Evolutionary conservation across 768 basidiomycete genomes (phyloP), one percentile per base, ranked within the genome.

Genomic region (Trametes punicea): DNA sequence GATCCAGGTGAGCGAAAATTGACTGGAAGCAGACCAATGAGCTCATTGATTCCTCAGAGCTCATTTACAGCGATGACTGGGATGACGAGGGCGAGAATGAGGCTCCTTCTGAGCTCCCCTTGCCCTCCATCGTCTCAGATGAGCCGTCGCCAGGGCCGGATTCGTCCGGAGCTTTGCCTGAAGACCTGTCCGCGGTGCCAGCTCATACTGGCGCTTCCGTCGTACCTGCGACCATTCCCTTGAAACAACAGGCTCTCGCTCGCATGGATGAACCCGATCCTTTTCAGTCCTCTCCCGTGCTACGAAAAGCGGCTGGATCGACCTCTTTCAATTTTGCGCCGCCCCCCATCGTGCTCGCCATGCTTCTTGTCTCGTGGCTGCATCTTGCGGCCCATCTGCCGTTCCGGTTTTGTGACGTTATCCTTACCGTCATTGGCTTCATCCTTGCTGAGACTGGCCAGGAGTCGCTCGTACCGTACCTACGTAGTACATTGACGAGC

Each of bases 341-440:
- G 11, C 55, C 55, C n/a, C 1, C 41, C 1, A 40, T 56, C 11
- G 23, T 50, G 8, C 33, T 56, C n/a, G 40, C 41, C 0, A 49
- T 41, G 40, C 25, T 56, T 0, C 39, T 56, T 0, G 30, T 21
- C 6, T 13, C 55, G 0, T 56, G 46, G 46, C 48, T 56, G 0
- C 55, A 56, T 16, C 41, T 56, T 21, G 26, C 31, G 0, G 55
- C 39, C 5, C 55, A 56, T 21, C 47, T 56, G 8, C 48, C 55
- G 1, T 49, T 42, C 18, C 21, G 48, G 0, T 50, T 49, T 10
- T 49, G 46, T 10, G 21, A 56, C 15, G 41, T 38, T 6, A 30
- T 44, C 11, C 40, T 56, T 2, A 20, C 41, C 1, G 47, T 56
- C 1, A 21, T 45, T 33, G 47, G 55, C 3, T 44, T 13, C 41